These are phyloP conservation scores for Barnettozyma siamensis DNA, from an alignment of 805 yeast genomes.

Conservation along the genomic window DNA sequence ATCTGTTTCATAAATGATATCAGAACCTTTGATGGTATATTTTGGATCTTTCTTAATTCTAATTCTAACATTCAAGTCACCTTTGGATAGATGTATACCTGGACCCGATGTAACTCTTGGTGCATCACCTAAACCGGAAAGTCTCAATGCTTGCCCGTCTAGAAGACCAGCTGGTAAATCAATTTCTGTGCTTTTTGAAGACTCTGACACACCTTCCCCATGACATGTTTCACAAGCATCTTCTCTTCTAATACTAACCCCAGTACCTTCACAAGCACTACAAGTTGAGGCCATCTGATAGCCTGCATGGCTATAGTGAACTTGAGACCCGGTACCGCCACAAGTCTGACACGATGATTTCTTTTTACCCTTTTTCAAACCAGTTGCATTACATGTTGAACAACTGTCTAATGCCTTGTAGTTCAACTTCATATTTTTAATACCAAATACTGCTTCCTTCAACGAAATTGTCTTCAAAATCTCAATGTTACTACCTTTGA, in stretches of 20 bases:
- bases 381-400: slow-evolving; percentile 75
- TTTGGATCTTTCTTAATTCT: slow-evolving; percentile 68
- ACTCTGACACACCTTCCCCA: slow-evolving; percentile 80
- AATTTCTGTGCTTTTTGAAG: slow-evolving; percentile 64
- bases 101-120: slow-evolving; percentile 74
- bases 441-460: slow-evolving; percentile 85
- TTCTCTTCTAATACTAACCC: slow-evolving; percentile 61
- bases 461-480: slow-evolving; percentile 67
- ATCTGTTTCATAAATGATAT: slow-evolving; percentile 57
- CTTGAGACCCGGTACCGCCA: slow-evolving; percentile 89
- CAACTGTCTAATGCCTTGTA: slow-evolving; percentile 77
- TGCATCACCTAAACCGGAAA: slow-evolving; percentile 86
- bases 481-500: slow-evolving; percentile 85
- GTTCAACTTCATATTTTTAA: slow-evolving; percentile 52
- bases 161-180: slow-evolving; percentile 85
- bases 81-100: slow-evolving; percentile 63
- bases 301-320: slow-evolving; percentile 83
- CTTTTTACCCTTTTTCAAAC: slow-evolving; percentile 69
- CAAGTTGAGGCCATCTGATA: slow-evolving; percentile 97
- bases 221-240: slow-evolving; percentile 79
- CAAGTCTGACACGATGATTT: slow-evolving; percentile 80
- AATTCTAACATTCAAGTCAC: slow-evolving; percentile 82
- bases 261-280: slow-evolving; percentile 80
- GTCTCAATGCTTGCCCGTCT: slow-evolving; percentile 80
- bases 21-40: slow-evolving; percentile 62